These are phyloP conservation scores for Physocladia obscura DNA, from an alignment of 192 early-diverging fungal species.

Conservation along the genomic window DNA sequence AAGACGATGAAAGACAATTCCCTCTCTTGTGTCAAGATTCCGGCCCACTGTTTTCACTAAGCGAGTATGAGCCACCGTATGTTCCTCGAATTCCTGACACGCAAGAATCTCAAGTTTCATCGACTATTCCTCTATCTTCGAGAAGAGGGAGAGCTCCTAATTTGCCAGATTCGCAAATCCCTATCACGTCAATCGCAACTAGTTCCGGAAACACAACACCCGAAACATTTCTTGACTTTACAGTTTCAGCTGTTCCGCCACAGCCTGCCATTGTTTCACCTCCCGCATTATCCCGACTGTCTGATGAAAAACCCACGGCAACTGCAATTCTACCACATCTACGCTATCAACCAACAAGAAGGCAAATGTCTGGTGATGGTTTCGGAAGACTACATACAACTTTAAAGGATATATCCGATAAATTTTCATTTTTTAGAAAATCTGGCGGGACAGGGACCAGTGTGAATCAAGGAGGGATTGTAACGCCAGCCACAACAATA, in stretches of 20 bases:
- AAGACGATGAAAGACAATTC: background rate
- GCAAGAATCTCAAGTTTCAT: too few species aligned
- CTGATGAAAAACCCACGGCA: too few species aligned
- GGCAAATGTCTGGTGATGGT: background rate
- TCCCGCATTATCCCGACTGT: too few species aligned
- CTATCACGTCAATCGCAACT: background rate
- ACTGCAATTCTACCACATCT: constrained; percentile 1
- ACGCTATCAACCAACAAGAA: constrained; percentile 10
- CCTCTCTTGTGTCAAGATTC: background rate
- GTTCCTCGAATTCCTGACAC: too few species aligned
- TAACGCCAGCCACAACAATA: background rate
- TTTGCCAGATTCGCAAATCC: background rate
- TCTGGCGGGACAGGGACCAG: background rate
- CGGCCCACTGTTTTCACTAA: background rate
- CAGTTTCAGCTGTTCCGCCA: background rate
- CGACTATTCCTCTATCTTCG: too few species aligned
- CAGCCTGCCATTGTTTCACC: background rate
- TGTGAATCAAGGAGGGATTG: background rate
- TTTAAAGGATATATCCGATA: background rate
- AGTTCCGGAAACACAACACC: background rate
- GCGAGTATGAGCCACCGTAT: too few species aligned
- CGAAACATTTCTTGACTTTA: background rate
- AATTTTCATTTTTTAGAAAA: background rate
- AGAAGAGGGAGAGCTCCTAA: too few species aligned
- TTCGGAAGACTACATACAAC: too few species aligned